phyloP scores from a whole-genome alignment of 2,329 filamentous ascomycete species.

The Monosporascus sp. region DNA sequence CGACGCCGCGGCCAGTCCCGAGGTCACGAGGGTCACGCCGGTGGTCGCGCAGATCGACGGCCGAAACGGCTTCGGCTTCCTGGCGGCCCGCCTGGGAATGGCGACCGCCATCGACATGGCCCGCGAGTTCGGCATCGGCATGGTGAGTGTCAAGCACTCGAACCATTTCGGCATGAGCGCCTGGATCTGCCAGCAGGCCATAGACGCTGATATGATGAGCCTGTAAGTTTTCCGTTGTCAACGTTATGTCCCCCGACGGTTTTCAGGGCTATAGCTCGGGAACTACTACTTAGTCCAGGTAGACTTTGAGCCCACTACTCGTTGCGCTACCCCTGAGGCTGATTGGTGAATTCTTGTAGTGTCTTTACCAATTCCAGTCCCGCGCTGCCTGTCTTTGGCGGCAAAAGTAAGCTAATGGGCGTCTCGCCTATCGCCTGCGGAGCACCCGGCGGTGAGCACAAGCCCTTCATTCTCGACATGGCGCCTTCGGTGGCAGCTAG shows the following conservation, averaged over 20 bases:
- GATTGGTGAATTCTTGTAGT: neutral
- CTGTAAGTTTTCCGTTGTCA: constrained; percentile 25
- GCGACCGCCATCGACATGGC: constrained; percentile 61
- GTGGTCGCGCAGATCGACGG: constrained; percentile 65
- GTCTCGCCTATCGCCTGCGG: constrained; percentile 72
- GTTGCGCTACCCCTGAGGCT: no score
- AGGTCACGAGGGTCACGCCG: constrained; percentile 57
- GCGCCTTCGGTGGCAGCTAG: constrained; percentile 63
- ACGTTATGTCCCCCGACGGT: neutral
- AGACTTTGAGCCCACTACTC: no score
- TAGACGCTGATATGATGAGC: constrained; percentile 66
- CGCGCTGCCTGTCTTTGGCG: constrained; percentile 67
- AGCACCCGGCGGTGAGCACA: constrained; percentile 54
- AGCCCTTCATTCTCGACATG: constrained; percentile 72
- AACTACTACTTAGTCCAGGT: neutral
- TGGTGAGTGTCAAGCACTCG: constrained; percentile 69
- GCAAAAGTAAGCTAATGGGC: constrained; percentile 62
- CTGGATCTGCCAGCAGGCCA: constrained; percentile 72
- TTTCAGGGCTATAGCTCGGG: no score
- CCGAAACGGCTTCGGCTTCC: constrained; percentile 69
- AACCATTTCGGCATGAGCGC: constrained; percentile 84
- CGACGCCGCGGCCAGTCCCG: constrained; percentile 53
- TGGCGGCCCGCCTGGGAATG: constrained; percentile 65
- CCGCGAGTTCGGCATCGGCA: constrained; percentile 60
- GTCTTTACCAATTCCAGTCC: constrained; percentile 70